Percentiles rank a stretch among this genome's conserved stretches.
These are phyloP conservation scores for Cyberlindnera saturnus DNA, from an alignment of 805 yeast genomes.

Conservation along the genomic window DNA sequence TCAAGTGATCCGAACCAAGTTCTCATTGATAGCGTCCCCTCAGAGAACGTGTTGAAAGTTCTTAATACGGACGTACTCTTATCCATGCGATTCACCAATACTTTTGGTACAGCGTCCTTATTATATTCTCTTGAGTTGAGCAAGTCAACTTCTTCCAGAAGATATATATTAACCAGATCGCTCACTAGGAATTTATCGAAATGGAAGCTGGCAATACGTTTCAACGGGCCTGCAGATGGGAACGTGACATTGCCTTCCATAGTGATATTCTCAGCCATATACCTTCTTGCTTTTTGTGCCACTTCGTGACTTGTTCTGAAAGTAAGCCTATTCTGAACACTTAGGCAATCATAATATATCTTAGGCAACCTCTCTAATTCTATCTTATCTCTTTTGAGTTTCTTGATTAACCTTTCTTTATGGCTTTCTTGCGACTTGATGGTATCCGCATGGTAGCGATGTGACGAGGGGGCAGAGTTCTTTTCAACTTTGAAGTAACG, in stretches of 20 bases:
- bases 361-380: neutral
- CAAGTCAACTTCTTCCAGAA: neutral
- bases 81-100: slow-evolving; percentile 7
- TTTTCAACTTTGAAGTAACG: slow-evolving; percentile 22
- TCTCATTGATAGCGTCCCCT: slow-evolving; percentile 2
- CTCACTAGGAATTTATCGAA: slow-evolving; percentile 1
- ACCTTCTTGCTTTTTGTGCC: neutral
- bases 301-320: neutral
- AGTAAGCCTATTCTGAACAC: neutral
- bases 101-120: neutral
- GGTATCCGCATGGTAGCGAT: slow-evolving; percentile 10
- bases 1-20: slow-evolving; percentile 20
- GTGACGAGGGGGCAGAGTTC: slow-evolving; percentile 5
- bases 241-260: neutral
- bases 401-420: slow-evolving; percentile 4
- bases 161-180: slow-evolving; percentile 8
- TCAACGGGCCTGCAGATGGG: slow-evolving; percentile 1
- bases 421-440: slow-evolving; percentile 12
- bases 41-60: neutral
- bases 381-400: neutral
- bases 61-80: slow-evolving; percentile 11
- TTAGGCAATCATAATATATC: neutral
- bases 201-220: neutral
- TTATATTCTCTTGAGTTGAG: no score
- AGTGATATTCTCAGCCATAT: neutral